A percentile compares a stretch with the other conserved stretches of the same genome.
Evolutionary conservation across 2,329 filamentous ascomycete genomes (phyloP).

Genomic region (Metarhizium anisopliae): DNA sequence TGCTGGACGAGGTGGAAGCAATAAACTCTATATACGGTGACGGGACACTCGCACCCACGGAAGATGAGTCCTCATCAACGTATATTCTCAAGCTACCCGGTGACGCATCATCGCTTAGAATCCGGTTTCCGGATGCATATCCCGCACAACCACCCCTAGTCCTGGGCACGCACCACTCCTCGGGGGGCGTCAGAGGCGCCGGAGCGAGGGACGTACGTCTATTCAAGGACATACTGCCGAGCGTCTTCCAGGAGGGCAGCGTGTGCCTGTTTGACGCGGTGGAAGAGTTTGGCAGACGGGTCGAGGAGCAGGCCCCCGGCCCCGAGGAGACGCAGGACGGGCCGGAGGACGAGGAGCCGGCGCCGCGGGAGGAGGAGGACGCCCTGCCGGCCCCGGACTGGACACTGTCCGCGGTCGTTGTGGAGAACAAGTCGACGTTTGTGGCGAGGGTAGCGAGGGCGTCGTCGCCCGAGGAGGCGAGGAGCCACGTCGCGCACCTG

Average conservation of each 20-base stretch:
- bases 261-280: conserved; percentile 91
- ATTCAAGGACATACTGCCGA: conserved; percentile 56
- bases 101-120: conserved; percentile 46
- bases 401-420: conserved; percentile 63
- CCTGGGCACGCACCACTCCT: conserved; percentile 71
- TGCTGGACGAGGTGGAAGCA: conserved; percentile 67
- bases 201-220: conserved; percentile 62
- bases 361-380: conserved; percentile 1
- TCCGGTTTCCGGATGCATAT: conserved; percentile 67
- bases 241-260: conserved; percentile 62
- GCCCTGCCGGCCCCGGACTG: conserved; percentile 44
- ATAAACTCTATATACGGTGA: conserved; percentile 79
- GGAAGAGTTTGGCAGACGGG: conserved; percentile 54
- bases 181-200: conserved; percentile 63
- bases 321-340: conserved; percentile 3
- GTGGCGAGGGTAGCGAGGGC: conserved; percentile 68
- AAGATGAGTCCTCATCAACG: conserved; percentile 20
- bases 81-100: conserved; percentile 62
- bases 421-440: conserved; percentile 83
- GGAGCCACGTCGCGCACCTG: conserved; percentile 62
- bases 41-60: conserved; percentile 44
- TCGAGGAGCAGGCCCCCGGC: conserved; percentile 20
- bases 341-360: neutral
- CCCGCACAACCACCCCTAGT: conserved; percentile 65
- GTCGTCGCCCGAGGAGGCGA: conserved; percentile 60